These are phyloP conservation scores for Rhizopogon hawkerae DNA, from an alignment of 1,284 basidiomycete species.

Conservation along the genomic window DNA sequence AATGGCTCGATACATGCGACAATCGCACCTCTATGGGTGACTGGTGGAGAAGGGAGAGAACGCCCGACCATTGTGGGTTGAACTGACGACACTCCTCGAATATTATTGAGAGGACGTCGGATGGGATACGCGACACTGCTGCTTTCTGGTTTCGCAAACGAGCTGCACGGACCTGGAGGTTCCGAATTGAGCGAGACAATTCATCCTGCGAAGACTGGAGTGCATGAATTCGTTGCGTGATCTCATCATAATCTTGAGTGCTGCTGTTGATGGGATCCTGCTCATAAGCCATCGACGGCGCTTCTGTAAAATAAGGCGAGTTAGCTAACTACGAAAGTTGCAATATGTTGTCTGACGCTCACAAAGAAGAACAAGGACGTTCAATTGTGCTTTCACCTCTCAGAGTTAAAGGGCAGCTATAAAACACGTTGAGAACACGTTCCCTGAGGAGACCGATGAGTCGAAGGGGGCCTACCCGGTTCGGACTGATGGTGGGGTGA, in stretches of 20 bases:
- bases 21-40: conserved; percentile 26
- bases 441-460: conserved; percentile 14
- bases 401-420: conserved; percentile 23
- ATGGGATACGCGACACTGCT: conserved; percentile 23
- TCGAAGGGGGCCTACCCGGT: conserved; percentile 15
- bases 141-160: conserved; percentile 22
- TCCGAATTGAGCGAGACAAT: conserved; percentile 18
- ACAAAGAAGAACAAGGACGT: conserved; percentile 18
- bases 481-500: conserved; percentile 15
- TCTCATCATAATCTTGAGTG: conserved; percentile 21
- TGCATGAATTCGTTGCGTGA: conserved; percentile 18
- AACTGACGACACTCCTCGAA: conserved; percentile 27
- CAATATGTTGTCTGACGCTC: conserved; percentile 4
- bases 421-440: conserved; percentile 24
- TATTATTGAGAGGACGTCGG: conserved; percentile 25
- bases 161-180: conserved; percentile 23
- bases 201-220: conserved; percentile 28
- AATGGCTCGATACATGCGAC: conserved; percentile 26
- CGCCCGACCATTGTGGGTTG: conserved; percentile 26
- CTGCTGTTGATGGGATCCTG: conserved; percentile 16
- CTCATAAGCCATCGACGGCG: conserved; percentile 18
- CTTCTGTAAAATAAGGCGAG: conserved; percentile 5
- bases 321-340: conserved; percentile 3
- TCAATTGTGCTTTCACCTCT: conserved; percentile 15
- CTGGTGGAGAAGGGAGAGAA: conserved; percentile 27